Conservation (phyloP, 225 moss, liverwort and hornwort genomes). For the Antitrichia curtipendula region DNA sequence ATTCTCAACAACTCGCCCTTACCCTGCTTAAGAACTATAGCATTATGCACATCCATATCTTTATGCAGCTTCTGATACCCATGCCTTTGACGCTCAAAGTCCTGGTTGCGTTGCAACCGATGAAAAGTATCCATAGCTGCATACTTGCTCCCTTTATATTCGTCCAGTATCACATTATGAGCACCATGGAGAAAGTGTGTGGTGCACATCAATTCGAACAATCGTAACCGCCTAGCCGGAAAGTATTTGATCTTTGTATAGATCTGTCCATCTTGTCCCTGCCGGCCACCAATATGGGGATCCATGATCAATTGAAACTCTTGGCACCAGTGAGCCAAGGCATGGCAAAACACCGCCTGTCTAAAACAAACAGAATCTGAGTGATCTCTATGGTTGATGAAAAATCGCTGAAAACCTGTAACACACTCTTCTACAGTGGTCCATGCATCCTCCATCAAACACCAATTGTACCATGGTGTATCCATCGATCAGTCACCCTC, state of each 20-base stretch:
- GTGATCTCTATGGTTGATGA: neutral
- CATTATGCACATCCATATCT: too few relatives aligned
- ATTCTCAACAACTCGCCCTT: too few relatives aligned
- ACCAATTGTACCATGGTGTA: too few relatives aligned
- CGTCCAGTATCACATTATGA: neutral
- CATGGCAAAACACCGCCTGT: too few relatives aligned
- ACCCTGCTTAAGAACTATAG: too few relatives aligned
- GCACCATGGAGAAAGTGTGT: neutral
- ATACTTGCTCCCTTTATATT: neutral
- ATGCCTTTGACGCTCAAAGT: too few relatives aligned
- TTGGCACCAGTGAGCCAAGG: too few relatives aligned
- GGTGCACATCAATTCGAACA: too few relatives aligned
- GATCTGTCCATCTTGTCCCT: too few relatives aligned
- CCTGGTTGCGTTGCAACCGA: too few relatives aligned
- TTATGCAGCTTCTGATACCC: too few relatives aligned
- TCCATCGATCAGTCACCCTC: too few relatives aligned
- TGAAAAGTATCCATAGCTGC: neutral
- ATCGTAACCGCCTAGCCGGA: neutral
- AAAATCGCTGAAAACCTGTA: neutral
- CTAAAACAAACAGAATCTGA: neutral
- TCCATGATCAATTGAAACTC: neutral
- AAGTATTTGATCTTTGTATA: neutral
- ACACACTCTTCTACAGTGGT: neutral
- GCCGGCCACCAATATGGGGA: neutral
- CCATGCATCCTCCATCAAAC: neutral